phyloP scores from a whole-genome alignment of 1,284 basidiomycete species.

The Apiotrichum porosum region DNA sequence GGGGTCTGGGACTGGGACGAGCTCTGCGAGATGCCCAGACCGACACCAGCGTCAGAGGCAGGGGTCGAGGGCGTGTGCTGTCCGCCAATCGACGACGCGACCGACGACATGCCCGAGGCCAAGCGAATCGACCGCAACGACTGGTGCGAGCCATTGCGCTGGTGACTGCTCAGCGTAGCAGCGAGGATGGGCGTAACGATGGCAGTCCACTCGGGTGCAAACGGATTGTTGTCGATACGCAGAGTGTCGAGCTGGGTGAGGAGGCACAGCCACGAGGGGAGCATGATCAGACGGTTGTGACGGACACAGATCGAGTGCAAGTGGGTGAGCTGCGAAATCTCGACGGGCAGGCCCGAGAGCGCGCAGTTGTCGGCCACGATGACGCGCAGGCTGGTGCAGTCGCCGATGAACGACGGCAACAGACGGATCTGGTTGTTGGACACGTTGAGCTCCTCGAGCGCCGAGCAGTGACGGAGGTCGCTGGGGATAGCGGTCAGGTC shows the following conservation, averaged over 20 bases:
- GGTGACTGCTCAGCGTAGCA: constrained; percentile 10
- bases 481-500: constrained; percentile 75
- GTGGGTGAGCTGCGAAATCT: constrained; percentile 62
- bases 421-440: constrained; percentile 81
- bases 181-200: constrained; percentile 65
- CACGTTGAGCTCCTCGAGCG: constrained; percentile 89
- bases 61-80: background rate
- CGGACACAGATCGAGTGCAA: constrained; percentile 83
- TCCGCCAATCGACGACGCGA: constrained; percentile 3
- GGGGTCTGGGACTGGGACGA: background rate
- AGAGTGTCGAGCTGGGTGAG: constrained; percentile 77
- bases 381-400: constrained; percentile 71
- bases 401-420: constrained; percentile 73
- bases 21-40: background rate
- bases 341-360: constrained; percentile 65
- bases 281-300: constrained; percentile 77
- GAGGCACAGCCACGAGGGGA: constrained; percentile 89
- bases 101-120: background rate
- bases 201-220: constrained; percentile 83
- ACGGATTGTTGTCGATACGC: constrained; percentile 87
- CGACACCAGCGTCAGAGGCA: background rate
- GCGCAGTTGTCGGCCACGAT: constrained; percentile 85
- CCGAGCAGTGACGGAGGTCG: constrained; percentile 66
- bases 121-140: constrained; percentile 4
- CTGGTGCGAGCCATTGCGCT: constrained; percentile 7